Evolutionary conservation across 257 asterid genomes (phyloP).

Genomic region (Nicotiana benthamiana): DNA sequence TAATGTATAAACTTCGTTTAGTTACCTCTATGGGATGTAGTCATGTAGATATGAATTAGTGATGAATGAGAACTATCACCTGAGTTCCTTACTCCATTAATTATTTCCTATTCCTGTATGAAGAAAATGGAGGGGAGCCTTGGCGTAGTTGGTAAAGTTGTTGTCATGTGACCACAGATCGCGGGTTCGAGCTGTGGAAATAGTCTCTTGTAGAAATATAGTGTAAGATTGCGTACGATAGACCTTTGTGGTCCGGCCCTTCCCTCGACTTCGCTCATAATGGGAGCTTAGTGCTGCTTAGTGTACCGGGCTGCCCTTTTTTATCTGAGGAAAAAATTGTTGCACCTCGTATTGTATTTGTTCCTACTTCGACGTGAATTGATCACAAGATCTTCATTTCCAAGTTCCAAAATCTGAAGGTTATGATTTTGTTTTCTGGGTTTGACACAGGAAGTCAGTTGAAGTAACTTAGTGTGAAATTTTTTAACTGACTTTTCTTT

Average conservation of each 20-base stretch:
- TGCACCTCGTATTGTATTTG: background rate
- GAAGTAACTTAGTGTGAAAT: too few relatives aligned
- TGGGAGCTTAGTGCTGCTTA: too few relatives aligned
- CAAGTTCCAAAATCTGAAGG: background rate
- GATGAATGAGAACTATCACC: background rate
- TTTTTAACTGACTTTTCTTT: too few relatives aligned
- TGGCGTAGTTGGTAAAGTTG: background rate
- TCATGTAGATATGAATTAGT: conserved; percentile 5
- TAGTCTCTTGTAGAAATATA: too few relatives aligned
- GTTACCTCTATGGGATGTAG: background rate
- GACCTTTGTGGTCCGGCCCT: too few relatives aligned
- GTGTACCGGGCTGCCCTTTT: too few relatives aligned
- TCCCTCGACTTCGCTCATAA: too few relatives aligned
- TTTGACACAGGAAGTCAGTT: too few relatives aligned
- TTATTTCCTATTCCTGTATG: background rate
- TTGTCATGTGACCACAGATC: background rate
- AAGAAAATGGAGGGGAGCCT: background rate
- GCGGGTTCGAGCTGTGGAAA: too few relatives aligned
- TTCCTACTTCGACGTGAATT: background rate
- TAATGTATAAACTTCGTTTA: background rate
- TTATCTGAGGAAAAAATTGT: too few relatives aligned
- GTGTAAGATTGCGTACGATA: too few relatives aligned
- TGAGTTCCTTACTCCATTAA: background rate
- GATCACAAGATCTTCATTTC: background rate
- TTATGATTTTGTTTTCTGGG: too few relatives aligned